These are phyloP conservation scores for Didymella sp. DNA, from an alignment of 2,329 filamentous ascomycete species.

Conservation along the genomic window DNA sequence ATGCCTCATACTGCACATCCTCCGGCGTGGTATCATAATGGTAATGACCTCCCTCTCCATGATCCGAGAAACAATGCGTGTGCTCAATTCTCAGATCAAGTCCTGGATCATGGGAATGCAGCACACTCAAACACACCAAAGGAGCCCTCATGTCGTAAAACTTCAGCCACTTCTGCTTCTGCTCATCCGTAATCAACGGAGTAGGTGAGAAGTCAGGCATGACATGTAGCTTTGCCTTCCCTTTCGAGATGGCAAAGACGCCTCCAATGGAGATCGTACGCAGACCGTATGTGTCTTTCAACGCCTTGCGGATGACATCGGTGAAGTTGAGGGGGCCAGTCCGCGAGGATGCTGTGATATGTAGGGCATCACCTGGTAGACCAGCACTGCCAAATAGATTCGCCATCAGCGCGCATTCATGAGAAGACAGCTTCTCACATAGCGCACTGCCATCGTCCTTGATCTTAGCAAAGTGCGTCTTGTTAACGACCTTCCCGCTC, in stretches of 20 bases:
- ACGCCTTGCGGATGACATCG: conserved; percentile 22
- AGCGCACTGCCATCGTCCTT: conserved; percentile 8
- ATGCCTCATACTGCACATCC: conserved; percentile 56
- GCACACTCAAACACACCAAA: conserved; percentile 23
- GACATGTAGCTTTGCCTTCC: conserved; percentile 22
- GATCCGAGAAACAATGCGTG: conserved; percentile 54
- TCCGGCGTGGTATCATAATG: conserved; percentile 49
- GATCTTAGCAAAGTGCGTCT: conserved; percentile 21
- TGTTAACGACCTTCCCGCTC: conserved; percentile 6
- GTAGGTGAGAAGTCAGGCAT: conserved; percentile 27
- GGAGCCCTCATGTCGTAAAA: conserved; percentile 27
- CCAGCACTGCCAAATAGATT: conserved; percentile 26
- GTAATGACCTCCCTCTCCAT: conserved; percentile 54
- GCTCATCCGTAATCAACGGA: conserved; percentile 15
- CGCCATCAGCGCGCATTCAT: conserved; percentile 28
- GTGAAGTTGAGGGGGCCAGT: conserved; percentile 23
- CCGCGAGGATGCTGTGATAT: conserved; percentile 21
- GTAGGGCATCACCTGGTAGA: conserved; percentile 18
- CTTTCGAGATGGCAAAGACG: conserved; percentile 22
- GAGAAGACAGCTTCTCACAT: conserved; percentile 17
- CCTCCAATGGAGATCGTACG: conserved; percentile 24
- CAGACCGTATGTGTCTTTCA: conserved; percentile 13
- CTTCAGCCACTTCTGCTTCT: conserved; percentile 22
- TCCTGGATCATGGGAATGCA: conserved; percentile 48
- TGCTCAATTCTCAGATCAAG: conserved; percentile 57